Evolutionary conservation across 108 stramenopile species (phyloP), one percentile per base, ranked within the genome.

Genomic region (Pseudonitzschia delicatissima): DNA sequence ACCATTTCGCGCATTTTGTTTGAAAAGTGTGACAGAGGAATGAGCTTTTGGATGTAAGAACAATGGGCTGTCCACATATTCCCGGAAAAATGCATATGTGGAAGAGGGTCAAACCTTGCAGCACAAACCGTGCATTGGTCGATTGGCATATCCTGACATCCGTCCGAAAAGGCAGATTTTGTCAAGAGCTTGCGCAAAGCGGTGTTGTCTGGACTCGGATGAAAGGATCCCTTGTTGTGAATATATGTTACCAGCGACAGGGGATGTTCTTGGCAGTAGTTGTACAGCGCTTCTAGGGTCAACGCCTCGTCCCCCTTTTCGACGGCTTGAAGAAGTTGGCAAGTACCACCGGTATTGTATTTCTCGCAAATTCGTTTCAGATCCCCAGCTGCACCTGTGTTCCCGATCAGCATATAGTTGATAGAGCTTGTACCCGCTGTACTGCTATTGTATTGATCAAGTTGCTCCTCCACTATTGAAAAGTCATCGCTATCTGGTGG

Each of bases 61-160:
- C 80, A 82, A 6, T 21, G 47, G 4, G 77, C 77, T 0, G 50
- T n/a, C 73, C 72, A 82, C 73, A 78, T 78, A 35, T 82, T 82
- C 7, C 80, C 80, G 4, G 73, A 18, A 11, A 57, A 71, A 51
- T 82, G 80, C 18, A 62, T 47, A 45, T 75, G 77, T 0, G 80
- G 77, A 13, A 75, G 29, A 9, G 77, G 80, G 1, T 73, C 70
- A 37, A 78, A 61, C 4, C 77, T 62, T n/a, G 64, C 45, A 3
- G 66, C 60, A 45, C 77, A 77, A 2, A 82, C 73, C 34, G 74
- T 71, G 55, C 80, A 82, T 37, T 69, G n/a, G 17, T 39, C 21
- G 7, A 28, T 13, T 11, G 40, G 15, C 40, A 42, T 42, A 18
- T n/a, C 48, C 26, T 64, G 51, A 33, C 76, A 80, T 31, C 62